A percentile compares a stretch with the other conserved stretches of the same genome.
Evolutionary conservation across 257 asterid species (phyloP).

Genomic region (Solanum acaule): DNA sequence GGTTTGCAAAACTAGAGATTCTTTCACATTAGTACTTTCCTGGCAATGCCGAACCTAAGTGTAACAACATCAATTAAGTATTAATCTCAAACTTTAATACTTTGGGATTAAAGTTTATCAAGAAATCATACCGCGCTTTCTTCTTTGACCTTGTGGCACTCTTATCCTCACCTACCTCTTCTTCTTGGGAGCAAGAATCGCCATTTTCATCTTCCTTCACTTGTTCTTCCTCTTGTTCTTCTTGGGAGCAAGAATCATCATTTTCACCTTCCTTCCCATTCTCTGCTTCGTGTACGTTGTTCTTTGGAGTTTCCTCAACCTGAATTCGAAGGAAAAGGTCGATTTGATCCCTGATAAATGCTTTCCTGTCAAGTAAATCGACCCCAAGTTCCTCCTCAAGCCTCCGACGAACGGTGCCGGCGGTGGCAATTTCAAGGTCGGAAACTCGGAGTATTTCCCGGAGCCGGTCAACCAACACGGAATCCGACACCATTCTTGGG

Average conservation of each 20-base stretch:
- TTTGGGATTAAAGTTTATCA: background rate
- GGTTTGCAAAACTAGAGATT: background rate
- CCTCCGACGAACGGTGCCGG: constrained; percentile 27
- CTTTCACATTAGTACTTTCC: background rate
- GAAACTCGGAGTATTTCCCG: constrained; percentile 19
- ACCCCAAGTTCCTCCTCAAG: constrained; percentile 35
- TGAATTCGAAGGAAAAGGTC: constrained; percentile 12
- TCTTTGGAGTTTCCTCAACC: background rate
- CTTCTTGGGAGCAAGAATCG: background rate
- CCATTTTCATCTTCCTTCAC: background rate
- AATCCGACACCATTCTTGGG: constrained; percentile 24
- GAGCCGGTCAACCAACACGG: constrained; percentile 28
- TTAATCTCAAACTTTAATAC: background rate
- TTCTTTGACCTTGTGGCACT: constrained; percentile 5
- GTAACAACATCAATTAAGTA: background rate
- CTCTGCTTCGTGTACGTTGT: background rate
- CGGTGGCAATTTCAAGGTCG: constrained; percentile 32
- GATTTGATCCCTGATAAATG: constrained; percentile 31
- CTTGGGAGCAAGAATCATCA: constrained; percentile 1
- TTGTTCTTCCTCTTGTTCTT: background rate
- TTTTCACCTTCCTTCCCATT: background rate
- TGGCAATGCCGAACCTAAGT: background rate
- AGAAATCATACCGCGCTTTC: constrained; percentile 6
- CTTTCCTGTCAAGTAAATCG: constrained; percentile 18
- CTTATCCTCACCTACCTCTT: constrained; percentile 6